Conservation (phyloP, 148 eudicot species). For the Amaranthus palmeri region DNA sequence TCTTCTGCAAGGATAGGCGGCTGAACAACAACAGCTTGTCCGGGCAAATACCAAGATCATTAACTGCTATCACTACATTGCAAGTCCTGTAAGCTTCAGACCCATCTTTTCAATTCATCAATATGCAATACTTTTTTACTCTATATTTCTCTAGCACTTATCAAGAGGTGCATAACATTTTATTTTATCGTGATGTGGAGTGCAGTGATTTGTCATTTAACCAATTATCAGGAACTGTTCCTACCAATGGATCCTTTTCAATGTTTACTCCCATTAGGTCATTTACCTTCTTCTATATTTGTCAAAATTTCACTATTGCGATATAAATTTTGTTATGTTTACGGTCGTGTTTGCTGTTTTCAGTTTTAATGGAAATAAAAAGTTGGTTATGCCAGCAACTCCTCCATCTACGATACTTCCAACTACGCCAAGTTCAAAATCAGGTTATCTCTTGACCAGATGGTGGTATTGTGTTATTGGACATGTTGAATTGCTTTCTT, state of each 20-base stretch:
- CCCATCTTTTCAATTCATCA: background rate
- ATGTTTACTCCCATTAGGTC: conserved; percentile 79
- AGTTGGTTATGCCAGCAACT: conserved; percentile 35
- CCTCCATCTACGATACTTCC: conserved; percentile 34
- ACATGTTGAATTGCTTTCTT: background rate
- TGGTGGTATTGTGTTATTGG: background rate
- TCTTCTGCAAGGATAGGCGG: conserved; percentile 54
- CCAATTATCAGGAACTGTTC: conserved; percentile 47
- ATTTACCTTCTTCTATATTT: conserved; percentile 15
- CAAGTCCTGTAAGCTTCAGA: conserved; percentile 68
- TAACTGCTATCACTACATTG: conserved; percentile 45
- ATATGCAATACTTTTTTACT: background rate
- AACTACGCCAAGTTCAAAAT: conserved; percentile 32
- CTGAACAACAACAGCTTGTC: conserved; percentile 70
- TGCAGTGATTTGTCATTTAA: conserved; percentile 81
- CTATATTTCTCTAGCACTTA: background rate
- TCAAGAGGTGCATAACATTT: conserved; percentile 9
- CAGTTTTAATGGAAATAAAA: conserved; percentile 58
- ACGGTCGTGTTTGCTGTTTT: conserved; percentile 14
- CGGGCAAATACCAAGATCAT: conserved; percentile 50
- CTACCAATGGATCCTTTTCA: conserved; percentile 75
- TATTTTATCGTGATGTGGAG: conserved; percentile 11
- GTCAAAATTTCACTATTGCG: background rate
- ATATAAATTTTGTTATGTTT: conserved; percentile 14
- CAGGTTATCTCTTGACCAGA: conserved; percentile 35